These are phyloP conservation scores for Hibiscus tridactylites DNA, from an alignment of 345 rosid species.

Conservation along the genomic window DNA sequence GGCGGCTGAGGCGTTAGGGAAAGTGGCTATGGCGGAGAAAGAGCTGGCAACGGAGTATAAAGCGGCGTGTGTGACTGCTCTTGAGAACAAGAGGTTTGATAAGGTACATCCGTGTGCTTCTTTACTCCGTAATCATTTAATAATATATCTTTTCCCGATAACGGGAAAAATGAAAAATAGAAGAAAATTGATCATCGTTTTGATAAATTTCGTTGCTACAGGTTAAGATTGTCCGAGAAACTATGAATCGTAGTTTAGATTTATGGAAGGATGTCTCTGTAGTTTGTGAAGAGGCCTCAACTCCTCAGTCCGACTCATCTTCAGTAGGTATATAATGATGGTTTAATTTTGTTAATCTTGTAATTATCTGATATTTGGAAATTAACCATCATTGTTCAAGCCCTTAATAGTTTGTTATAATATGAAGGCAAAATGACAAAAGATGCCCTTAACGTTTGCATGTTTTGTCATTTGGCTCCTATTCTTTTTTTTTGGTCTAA, in stretches of 20 bases:
- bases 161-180: not conserved
- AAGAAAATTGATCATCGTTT: not conserved
- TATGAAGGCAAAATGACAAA: too few relatives aligned
- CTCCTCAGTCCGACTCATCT: conserved; percentile 37
- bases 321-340: conserved; percentile 31
- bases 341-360: conserved; percentile 20
- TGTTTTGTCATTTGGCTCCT: too few relatives aligned
- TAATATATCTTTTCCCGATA: not conserved
- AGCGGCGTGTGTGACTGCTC: conserved; percentile 36
- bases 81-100: conserved; percentile 70
- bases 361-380: not conserved
- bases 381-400: not conserved
- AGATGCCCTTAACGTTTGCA: too few relatives aligned
- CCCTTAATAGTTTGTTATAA: not conserved
- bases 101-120: conserved; percentile 36
- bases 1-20: conserved; percentile 77
- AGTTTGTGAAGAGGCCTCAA: conserved; percentile 33
- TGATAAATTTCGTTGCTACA: conserved; percentile 18
- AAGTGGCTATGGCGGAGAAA: conserved; percentile 49
- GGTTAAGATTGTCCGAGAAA: conserved; percentile 88
- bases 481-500: too few relatives aligned
- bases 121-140: not conserved
- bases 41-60: conserved; percentile 50
- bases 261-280: conserved; percentile 66
- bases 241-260: conserved; percentile 67